Conservation (phyloP, 768 basidiomycete genomes). For the Pleurotus ostreatus region DNA sequence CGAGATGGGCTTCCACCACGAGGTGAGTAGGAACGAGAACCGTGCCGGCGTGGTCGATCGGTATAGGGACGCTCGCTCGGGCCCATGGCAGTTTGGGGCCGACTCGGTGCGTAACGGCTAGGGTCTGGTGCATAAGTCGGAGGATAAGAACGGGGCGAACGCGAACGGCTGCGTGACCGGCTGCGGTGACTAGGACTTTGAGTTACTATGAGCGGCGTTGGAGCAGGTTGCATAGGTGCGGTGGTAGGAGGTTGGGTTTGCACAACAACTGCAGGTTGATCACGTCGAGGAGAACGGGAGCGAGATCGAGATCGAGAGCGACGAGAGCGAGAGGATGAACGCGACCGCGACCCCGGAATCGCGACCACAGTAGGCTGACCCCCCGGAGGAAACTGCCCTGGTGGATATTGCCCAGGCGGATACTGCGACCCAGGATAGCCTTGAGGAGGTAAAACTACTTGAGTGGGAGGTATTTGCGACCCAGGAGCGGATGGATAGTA, state of each 20-base stretch:
- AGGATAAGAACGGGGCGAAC: not conserved
- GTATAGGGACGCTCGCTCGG: not conserved
- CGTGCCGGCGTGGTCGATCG: not conserved
- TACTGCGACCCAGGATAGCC: too few relatives aligned
- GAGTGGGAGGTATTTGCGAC: not conserved
- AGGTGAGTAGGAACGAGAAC: not conserved
- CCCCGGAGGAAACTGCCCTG: too few relatives aligned
- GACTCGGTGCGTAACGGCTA: conserved; percentile 2
- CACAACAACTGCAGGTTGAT: not conserved
- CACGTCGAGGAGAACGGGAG: conserved; percentile 16
- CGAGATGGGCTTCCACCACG: not conserved
- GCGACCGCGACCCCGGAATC: not conserved
- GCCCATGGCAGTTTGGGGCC: conserved; percentile 5
- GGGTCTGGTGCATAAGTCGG: not conserved
- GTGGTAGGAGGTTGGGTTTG: conserved; percentile 1
- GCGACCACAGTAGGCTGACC: not conserved
- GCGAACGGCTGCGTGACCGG: conserved; percentile 10
- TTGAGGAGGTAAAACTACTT: not conserved
- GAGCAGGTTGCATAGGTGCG: not conserved
- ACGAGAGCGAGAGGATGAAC: too few relatives aligned
- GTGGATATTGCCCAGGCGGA: too few relatives aligned
- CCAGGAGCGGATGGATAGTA: not conserved
- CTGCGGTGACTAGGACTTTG: conserved; percentile 2
- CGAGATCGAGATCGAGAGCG: conserved; percentile 19
- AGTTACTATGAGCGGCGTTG: conserved; percentile 9